phyloP scores from a whole-genome alignment of 1,139 yeast genomes.

The Wickerhamomyces sp. region DNA sequence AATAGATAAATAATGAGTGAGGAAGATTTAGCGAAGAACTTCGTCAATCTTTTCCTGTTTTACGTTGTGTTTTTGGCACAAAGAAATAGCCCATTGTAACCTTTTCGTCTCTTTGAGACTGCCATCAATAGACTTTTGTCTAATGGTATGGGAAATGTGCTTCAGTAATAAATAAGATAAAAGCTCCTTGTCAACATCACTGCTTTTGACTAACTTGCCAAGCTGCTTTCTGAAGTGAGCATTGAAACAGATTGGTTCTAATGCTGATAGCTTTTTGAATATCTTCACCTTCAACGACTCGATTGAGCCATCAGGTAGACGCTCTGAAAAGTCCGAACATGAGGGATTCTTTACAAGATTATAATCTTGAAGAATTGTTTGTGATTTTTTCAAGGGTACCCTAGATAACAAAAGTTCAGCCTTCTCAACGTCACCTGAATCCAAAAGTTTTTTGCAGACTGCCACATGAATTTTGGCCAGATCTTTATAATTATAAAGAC shows the following conservation, averaged over 20 bases:
- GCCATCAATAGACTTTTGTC: background rate
- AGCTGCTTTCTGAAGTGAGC: background rate
- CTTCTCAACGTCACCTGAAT: no score
- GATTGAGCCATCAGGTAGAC: background rate
- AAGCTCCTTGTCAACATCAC: slow-evolving; percentile 4
- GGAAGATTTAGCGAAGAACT: slow-evolving; percentile 3
- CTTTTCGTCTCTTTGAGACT: slow-evolving; percentile 7
- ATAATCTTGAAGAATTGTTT: background rate
- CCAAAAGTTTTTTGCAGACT: background rate
- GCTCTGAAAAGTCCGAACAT: background rate
- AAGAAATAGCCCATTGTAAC: slow-evolving; percentile 4
- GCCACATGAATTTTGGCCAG: background rate
- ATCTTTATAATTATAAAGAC: background rate
- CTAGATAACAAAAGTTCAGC: background rate
- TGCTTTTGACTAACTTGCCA: background rate
- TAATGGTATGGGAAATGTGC: slow-evolving; percentile 5
- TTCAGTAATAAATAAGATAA: slow-evolving; percentile 7
- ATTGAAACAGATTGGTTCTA: background rate
- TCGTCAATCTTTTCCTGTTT: background rate
- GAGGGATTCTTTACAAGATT: background rate
- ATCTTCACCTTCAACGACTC: background rate
- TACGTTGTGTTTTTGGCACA: slow-evolving; percentile 7
- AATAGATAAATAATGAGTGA: slow-evolving; percentile 2
- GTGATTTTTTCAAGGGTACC: background rate
- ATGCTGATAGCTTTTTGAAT: background rate